Evolutionary conservation across 192 early-diverging fungal species (phyloP).

Genomic region (Allomyces macrogynus): DNA sequence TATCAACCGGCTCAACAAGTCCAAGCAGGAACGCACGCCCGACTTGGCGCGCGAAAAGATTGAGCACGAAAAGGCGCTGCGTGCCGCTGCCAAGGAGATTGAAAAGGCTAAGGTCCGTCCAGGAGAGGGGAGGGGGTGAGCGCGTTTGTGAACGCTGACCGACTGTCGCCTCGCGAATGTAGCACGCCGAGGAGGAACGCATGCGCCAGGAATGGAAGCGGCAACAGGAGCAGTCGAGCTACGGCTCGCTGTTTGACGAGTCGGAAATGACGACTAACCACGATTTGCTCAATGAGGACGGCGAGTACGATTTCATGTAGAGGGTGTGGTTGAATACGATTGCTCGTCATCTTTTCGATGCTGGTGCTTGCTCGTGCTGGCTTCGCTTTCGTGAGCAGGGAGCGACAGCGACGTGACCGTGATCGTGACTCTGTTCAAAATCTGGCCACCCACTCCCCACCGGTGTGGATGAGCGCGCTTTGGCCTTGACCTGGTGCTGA

Average conservation of each 20-base stretch:
- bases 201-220: constrained; percentile 14
- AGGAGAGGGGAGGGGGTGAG: background rate
- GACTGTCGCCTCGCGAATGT: background rate
- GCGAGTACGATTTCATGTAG: constrained; percentile 31
- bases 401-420: too few relatives aligned
- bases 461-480: too few relatives aligned
- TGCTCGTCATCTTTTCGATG: too few relatives aligned
- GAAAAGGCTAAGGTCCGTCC: constrained; percentile 15
- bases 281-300: constrained; percentile 5
- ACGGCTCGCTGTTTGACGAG: constrained; percentile 20
- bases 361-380: too few relatives aligned
- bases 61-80: constrained; percentile 23
- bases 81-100: constrained; percentile 11
- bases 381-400: too few relatives aligned
- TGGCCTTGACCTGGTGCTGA: too few relatives aligned
- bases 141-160: background rate
- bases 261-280: constrained; percentile 13
- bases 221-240: constrained; percentile 17
- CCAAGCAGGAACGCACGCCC: constrained; percentile 49
- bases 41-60: constrained; percentile 60
- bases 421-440: too few relatives aligned
- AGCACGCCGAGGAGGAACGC: constrained; percentile 15
- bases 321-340: too few relatives aligned
- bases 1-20: constrained; percentile 88
- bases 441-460: too few relatives aligned